Evolutionary conservation across 352 stramenopile genomes (phyloP).

Genomic region (Pythium dissotocum): DNA sequence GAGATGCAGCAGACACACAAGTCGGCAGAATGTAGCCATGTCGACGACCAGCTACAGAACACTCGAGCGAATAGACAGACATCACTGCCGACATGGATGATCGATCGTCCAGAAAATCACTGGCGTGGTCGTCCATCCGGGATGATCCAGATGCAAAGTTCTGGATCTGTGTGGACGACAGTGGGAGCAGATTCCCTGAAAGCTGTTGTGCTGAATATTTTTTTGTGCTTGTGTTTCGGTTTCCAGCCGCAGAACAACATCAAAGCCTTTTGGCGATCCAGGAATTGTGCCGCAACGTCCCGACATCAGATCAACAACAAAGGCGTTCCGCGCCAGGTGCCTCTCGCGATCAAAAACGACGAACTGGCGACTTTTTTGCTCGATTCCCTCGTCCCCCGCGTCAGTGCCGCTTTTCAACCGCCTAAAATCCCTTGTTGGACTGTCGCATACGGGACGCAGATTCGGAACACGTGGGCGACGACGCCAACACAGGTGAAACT

Average conservation of each 20-base stretch:
- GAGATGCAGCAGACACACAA: not conserved
- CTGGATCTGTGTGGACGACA: too few relatives aligned
- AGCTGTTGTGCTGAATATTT: conserved; percentile 1
- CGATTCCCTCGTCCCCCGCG: not conserved
- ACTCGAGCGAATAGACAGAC: conserved; percentile 2
- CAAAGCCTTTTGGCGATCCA: not conserved
- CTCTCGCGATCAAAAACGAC: conserved; percentile 6
- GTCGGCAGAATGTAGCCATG: conserved; percentile 1
- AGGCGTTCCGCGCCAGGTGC: conserved; percentile 3
- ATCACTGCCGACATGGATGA: not conserved
- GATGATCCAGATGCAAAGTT: not conserved
- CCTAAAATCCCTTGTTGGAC: conserved; percentile 6
- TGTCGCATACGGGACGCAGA: conserved; percentile 14
- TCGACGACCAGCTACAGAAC: not conserved
- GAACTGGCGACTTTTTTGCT: conserved; percentile 4
- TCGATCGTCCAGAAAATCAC: conserved; percentile 4
- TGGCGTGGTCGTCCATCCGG: not conserved
- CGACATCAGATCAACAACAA: conserved; percentile 8
- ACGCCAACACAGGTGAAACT: conserved; percentile 24
- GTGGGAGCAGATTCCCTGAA: not conserved
- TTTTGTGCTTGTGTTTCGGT: not conserved
- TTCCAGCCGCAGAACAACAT: not conserved
- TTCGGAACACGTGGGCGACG: conserved; percentile 25
- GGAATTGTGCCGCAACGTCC: not conserved
- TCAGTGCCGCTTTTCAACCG: not conserved